Conservation (phyloP, 1,284 basidiomycete species). For the Schizophyllum commune region DNA sequence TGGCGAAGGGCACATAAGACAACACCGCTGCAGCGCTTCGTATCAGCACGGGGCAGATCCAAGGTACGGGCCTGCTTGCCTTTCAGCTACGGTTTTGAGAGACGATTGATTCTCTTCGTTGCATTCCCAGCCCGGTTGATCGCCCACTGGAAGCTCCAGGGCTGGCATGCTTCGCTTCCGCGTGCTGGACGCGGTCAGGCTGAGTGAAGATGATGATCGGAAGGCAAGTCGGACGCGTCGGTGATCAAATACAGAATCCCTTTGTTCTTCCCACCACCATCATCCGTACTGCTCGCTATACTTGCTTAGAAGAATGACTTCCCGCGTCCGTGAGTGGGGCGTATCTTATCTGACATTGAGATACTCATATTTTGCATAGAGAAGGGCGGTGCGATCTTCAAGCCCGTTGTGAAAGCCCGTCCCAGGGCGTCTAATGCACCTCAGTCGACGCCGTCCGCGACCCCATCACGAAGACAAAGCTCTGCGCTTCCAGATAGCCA, state of each 20-base stretch:
- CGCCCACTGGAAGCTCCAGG: conserved; percentile 45
- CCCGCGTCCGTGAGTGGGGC: conserved; percentile 60
- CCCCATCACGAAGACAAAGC: conserved; percentile 9
- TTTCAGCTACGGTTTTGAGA: conserved; percentile 44
- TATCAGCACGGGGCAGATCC: conserved; percentile 9
- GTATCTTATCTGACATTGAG: not conserved
- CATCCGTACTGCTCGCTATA: not conserved
- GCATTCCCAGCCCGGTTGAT: conserved; percentile 50
- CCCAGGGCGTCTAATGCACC: conserved; percentile 24
- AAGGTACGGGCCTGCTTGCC: conserved; percentile 26
- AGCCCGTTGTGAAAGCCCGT: conserved; percentile 51
- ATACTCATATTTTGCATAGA: conserved; percentile 32
- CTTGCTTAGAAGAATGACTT: conserved; percentile 42
- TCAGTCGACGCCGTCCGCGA: conserved; percentile 12
- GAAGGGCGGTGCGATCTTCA: conserved; percentile 64
- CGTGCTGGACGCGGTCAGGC: conserved; percentile 13
- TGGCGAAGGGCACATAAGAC: conserved; percentile 58
- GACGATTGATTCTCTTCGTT: conserved; percentile 23
- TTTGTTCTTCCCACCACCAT: conserved; percentile 4
- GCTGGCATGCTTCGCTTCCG: conserved; percentile 18
- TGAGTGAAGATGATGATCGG: conserved; percentile 17
- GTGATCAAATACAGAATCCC: not conserved
- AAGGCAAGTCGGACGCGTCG: not conserved
- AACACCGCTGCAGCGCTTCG: conserved; percentile 33
- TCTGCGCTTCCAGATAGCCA: conserved; percentile 15